Evolutionary conservation across 1,284 basidiomycete species (phyloP), one percentile per base, ranked within the genome.

Genomic region (Hemileia vastatrix): DNA sequence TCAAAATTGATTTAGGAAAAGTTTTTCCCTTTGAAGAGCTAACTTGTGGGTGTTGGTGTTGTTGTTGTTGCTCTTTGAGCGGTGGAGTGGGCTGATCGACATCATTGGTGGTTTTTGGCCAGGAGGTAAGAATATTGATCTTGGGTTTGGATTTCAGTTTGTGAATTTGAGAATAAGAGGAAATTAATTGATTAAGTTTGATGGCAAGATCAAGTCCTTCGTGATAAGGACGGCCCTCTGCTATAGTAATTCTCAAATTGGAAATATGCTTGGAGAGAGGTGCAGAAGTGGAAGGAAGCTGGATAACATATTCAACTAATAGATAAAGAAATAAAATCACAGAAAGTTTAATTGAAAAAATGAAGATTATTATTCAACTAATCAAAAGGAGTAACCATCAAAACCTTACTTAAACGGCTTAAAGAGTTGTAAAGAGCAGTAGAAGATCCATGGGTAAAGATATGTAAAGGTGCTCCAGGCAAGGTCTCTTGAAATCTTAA

Each of bases 191-290:
- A 18, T 27, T 54, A n/a, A 61, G 52, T 23, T 33, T 53, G 36
- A 54, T 36, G 11, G 59, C 59, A 24, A 61, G 50, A 5, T 43
- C 52, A 43, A 61, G 51, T n/a, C 59, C 59, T 43, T 61, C 59
- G 45, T 31, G 32, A 13, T 54, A 50, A 24, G 59, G 59, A 11
- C 59, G 51, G 15, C 51, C 33, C 52, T 61, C 59, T 4, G 59
- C 59, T 24, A 61, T 61, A 11, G 59, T 61, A 24, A 61, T 54
- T 36, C 51, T 52, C 19, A 61, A 32, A 36, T 61, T 52, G 51
- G 54, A 32, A 33, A 61, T 52, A 44, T 47, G 33, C 18, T 52
- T 21, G 52, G 18, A 54, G 2, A 24, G 32, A 8, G 15, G 21
- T 55, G 23, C 31, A 54, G 19, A 1, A 36, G 31, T n/a, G n/a